Percentiles rank a stretch among this genome's conserved stretches.
Evolutionary conservation across 2,329 filamentous ascomycete genomes (phyloP).

Genomic region (Stenocarpella maydis): DNA sequence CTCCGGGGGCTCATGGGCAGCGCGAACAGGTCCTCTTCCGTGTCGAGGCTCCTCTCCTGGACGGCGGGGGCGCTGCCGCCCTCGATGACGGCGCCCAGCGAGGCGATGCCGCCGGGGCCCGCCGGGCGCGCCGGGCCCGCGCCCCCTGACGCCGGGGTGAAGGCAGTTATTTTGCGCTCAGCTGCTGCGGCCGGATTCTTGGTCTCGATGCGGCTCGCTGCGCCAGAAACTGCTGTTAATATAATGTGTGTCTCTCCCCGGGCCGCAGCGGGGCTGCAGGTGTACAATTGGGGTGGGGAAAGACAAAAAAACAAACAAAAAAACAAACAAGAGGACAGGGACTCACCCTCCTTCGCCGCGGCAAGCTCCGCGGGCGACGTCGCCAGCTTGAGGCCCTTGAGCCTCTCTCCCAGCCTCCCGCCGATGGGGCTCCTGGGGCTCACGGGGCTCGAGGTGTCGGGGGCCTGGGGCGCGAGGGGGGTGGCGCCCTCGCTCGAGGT

Average conservation of each 20-base stretch:
- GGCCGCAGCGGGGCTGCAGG: background rate
- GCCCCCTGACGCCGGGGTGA: conserved; percentile 53
- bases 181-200: conserved; percentile 24
- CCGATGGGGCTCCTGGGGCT: conserved; percentile 66
- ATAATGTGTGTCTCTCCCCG: background rate
- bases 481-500: conserved; percentile 39
- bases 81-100: conserved; percentile 52
- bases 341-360: conserved; percentile 60
- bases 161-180: conserved; percentile 27
- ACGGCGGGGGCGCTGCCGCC: conserved; percentile 42
- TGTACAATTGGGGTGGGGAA: too few relatives aligned
- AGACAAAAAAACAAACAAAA: too few relatives aligned
- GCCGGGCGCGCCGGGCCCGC: conserved; percentile 57
- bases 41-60: conserved; percentile 52
- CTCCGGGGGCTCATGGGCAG: conserved; percentile 86
- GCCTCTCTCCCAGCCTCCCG: conserved; percentile 79
- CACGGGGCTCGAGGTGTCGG: conserved; percentile 41
- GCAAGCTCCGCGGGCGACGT: conserved; percentile 74
- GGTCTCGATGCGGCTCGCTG: conserved; percentile 24
- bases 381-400: conserved; percentile 79
- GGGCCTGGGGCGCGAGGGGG: conserved; percentile 37
- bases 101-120: conserved; percentile 43
- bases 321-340: too few relatives aligned
- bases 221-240: conserved; percentile 43
- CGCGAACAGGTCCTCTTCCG: conserved; percentile 85